Evolutionary conservation across 768 basidiomycete genomes (phyloP), one percentile per base, ranked within the genome.

Genomic region (Suillus plorans): DNA sequence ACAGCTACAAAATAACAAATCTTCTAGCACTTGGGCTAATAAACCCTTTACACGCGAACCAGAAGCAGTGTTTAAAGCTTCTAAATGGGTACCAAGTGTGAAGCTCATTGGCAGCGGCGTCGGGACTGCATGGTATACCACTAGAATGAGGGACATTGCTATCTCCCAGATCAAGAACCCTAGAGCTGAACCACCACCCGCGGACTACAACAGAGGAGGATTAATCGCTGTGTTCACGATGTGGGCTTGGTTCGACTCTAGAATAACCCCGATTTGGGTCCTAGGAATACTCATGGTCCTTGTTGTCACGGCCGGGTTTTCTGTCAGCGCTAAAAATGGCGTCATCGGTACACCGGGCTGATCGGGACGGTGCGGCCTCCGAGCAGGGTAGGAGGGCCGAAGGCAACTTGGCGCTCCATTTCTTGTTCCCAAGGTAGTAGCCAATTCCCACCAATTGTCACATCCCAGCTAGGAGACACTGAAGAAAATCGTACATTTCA

Each of bases 41-140:
- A 62, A 56, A 62, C 78, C 78, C 1, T 86, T 86, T 60, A 70
- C 72, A 13, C 66, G 63, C 1, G 80, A 80, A 68, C 86, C 85
- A 18, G 37, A 70, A 70, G 31, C 63, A 77, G 59, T 69, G 5
- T 62, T 63, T 14, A 63, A 39, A 37, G 52, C 62, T 2, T 77
- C 68, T 31, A 59, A 42, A 44, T 72, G 70, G 70, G 62, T 88
- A 5, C 78, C 82, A 3, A 77, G 80, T 18, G 80, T 92, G 31
- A 81, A 80, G 44, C 74, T 95, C 6, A 72, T 93, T 16, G 91
- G 92, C 0, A 90, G 89, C 1, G 85, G 89, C 0, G 73, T 82
- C 10, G 77, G 74, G 22, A 78, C 87, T 74, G 85, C 89, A 5
- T 93, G 91, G 91, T 90, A 93, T 74, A 72, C 74, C 20, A 78